A percentile compares a stretch with the other conserved stretches of the same genome.
phyloP scores from a whole-genome alignment of 2,329 filamentous ascomycete genomes.

The Karstenula rhodostoma region DNA sequence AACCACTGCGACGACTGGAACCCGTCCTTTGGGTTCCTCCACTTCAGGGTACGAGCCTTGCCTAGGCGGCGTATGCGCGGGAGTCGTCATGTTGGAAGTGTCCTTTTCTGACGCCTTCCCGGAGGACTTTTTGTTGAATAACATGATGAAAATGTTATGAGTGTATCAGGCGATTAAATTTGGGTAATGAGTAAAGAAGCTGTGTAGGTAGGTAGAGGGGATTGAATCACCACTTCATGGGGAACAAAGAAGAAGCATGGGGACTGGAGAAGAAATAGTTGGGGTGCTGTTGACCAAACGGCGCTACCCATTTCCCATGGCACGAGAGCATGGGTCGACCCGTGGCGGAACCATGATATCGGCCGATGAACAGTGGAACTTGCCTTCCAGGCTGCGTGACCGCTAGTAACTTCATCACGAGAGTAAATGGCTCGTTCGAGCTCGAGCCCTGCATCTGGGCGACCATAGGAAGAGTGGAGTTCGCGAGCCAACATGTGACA shows the following conservation, averaged over 20 bases:
- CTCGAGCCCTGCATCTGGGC: conserved; percentile 6
- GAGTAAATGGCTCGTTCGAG: conserved; percentile 8
- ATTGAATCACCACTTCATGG: neutral
- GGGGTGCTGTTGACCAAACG: conserved; percentile 5
- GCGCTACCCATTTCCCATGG: conserved; percentile 1
- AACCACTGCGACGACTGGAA: conserved; percentile 38
- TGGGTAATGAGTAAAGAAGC: neutral
- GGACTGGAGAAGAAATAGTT: conserved; percentile 12
- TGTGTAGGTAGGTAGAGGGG: neutral
- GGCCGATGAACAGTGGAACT: conserved; percentile 16
- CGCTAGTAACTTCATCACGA: conserved; percentile 10
- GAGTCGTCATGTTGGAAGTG: conserved; percentile 34
- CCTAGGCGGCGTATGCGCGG: conserved; percentile 35
- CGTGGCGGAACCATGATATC: conserved; percentile 1
- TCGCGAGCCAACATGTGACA: neutral
- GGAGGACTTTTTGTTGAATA: conserved; percentile 29
- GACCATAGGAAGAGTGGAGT: conserved; percentile 2
- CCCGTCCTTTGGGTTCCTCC: conserved; percentile 30
- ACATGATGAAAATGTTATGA: conserved; percentile 21
- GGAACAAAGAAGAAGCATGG: conserved; percentile 8
- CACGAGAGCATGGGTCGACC: conserved; percentile 11
- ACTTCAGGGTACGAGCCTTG: conserved; percentile 27
- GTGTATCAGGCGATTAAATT: neutral
- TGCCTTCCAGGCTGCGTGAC: conserved; percentile 10
- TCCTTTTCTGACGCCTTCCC: conserved; percentile 34